Conservation (phyloP, 176 grass and related monocot genomes). For the Eragrostis nindensis region DNA sequence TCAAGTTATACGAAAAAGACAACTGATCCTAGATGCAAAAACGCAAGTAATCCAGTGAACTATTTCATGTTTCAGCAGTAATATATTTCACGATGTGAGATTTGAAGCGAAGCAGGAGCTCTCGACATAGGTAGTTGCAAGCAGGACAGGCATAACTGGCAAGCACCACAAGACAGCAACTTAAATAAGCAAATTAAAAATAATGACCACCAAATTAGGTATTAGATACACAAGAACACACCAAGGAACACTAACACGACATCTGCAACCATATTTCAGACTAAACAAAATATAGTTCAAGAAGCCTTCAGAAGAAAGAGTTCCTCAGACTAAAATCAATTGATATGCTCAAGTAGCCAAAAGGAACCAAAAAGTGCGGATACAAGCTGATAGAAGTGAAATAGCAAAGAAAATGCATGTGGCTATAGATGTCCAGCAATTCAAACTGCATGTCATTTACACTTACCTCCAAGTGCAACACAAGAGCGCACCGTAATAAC, state of each 20-base stretch:
- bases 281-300: conserved; percentile 1
- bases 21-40: neutral
- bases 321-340: neutral
- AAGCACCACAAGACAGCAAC: neutral
- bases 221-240: neutral
- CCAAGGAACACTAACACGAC: neutral
- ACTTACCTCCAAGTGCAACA: conserved; percentile 94
- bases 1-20: neutral
- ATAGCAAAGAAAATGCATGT: conserved; percentile 22
- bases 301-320: neutral
- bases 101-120: neutral
- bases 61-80: conserved; percentile 1
- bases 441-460: conserved; percentile 29
- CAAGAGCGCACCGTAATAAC: conserved; percentile 88
- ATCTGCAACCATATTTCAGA: neutral
- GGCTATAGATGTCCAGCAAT: neutral
- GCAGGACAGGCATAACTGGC: neutral
- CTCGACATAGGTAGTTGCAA: neutral
- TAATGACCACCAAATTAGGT: too few relatives aligned
- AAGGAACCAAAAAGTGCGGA: neutral
- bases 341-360: neutral
- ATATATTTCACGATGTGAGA: neutral
- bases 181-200: neutral
- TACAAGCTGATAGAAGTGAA: conserved; percentile 16
- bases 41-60: neutral